Evolutionary conservation across 2,329 filamentous ascomycete genomes (phyloP), one percentile per base, ranked within the genome.

Genomic region (Curvularia hawaiiensis): DNA sequence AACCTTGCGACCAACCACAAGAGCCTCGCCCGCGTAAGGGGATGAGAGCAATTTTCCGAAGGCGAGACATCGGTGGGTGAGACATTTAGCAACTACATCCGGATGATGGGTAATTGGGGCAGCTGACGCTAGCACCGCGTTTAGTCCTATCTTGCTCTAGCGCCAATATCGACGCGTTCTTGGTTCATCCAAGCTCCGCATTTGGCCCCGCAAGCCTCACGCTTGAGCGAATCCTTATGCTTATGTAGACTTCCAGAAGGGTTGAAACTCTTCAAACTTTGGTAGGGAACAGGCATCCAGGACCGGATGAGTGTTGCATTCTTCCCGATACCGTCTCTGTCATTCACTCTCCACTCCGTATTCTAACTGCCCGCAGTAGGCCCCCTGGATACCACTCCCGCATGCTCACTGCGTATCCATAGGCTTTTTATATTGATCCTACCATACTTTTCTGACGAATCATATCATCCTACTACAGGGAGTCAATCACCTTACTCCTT

Each of bases 71-170:
- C 39, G 66, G 46, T 67, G 64, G 67, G 46, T 57, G 56, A 58
- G 52, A 33, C 52, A 44, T 54, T 60, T 62, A 64, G 33, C 12
- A 49, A 40, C 22, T 9, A 68, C 39, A 53, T 60, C 55, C 45
- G 59, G 59, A 60, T 49, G 45, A 45, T 49, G 57, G 45, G 60
- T 63, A 62, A 68, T 64, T 58, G 38, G 51, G 35, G 30, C 33
- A 33, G 22, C 9, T 20, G 45, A 50, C 57, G 45, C 61, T 56
- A 54, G 41, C n/a, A n/a, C 20, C 31, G 26, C 14, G 43, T 24
- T 43, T 31, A 51, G 60, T 24, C 59, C 52, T n/a, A 14, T 49
- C 54, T 24, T 4, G n/a, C 39, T 3, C 14, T 56, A 58, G 49
- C n/a, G 35, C 30, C 31, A 53, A 52, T 52, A 56, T 49, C 24